Evolutionary conservation across 2,329 filamentous ascomycete genomes (phyloP), one percentile per base, ranked within the genome.

Genomic region (Cercospora sojina): DNA sequence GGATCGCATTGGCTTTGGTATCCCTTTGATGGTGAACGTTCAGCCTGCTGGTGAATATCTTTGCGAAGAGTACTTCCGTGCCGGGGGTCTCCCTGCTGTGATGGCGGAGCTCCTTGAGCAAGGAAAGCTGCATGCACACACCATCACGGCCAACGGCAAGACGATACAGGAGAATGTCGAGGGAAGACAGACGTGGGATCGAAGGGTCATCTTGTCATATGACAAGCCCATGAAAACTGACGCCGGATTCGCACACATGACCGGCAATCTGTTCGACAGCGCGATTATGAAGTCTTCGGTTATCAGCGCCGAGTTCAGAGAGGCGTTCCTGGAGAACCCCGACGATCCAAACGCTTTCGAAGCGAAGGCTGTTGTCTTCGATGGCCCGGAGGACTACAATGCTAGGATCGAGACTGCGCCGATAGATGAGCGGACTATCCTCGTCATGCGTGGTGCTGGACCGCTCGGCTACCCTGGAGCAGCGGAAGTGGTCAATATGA

Each of bases 1-100:
- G 83, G 84, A 86, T 71, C 72, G 70, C 0, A 73, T 85, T 16
- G 84, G 84, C 3, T 83, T 81, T 69, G 72, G 78, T 6, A 78
- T 86, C 10, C 84, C 85, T 0, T 77, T 86, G 5, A 77, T 87
- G 25, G 76, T 86, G 16, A 86, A 86, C 66, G 82, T 87, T 77
- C 83, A 85, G 70, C 85, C 85, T 0, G 83, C 84, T 0, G 85
- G 84, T 3, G 81, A 85, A 66, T 81, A 82, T 65, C 77, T 86
- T 2, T 80, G 83, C 38, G 84, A 86, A 71, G 84, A 86, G 63
- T 86, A 85, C 67, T 83, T 82, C 74, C 82, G 83, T 23, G 83
- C 84, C 5, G 84, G 84, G 3, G 84, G 84, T 4, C 76, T 86
- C 2, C 84, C 82, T 0, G 83, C 84, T 7, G 78, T 86, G 43